Base-by-base conservation (phyloP, 371 early-diverging fungal genomes). In the Rhizopus sp. region DNA sequence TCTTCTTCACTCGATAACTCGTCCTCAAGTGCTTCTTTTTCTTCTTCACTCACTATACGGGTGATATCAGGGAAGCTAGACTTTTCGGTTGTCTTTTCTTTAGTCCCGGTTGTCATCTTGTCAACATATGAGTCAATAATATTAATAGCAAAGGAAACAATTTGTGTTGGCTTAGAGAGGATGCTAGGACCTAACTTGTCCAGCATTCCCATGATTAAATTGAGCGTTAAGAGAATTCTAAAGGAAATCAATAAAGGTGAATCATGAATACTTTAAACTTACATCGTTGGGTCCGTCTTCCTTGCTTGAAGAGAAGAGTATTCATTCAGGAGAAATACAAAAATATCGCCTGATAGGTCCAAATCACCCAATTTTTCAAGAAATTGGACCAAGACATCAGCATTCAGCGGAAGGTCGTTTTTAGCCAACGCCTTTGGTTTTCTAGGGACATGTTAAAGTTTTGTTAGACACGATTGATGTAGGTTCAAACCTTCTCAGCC, bases 61-160 rank as follows among this genome's bases (percentile, higher is more conserved):
- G 63, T 35, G 16, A 78, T 62, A 59, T 75, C 75, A 10, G 69
- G 53, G 13, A 62, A 50, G 9, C 9, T 35, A 9, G 50, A 51
- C 38, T 42, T 40, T 33, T 40, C 31, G 5, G 17, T 10, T 12
- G 54, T n/a, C 29, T 57, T 16, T 23, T 59, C 23, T 35, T 60
- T 50, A 29, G 61, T 1, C 9, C 32, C 7, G 16, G 55, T 62
- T 38, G n/a, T 41, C 12, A 56, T 47, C 3, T 66, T 50, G 9
- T 77, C 77, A 12, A 63, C 62, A 55, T 72, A 60, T 32, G 61
- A 72, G 12, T 85, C 74, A 5, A 93, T 63, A 17, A 89, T 82
- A 55, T 82, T 88, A 41, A 84, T 85, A 7, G 89, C 87, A 75
- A 95, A 89, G 7, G 83, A 78, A 42, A 95, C 70, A 29, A 93